A percentile compares a stretch with the other conserved stretches of the same genome.
Evolutionary conservation across 2,329 filamentous ascomycete species (phyloP).

Genomic region (Lizonia empirigonia): DNA sequence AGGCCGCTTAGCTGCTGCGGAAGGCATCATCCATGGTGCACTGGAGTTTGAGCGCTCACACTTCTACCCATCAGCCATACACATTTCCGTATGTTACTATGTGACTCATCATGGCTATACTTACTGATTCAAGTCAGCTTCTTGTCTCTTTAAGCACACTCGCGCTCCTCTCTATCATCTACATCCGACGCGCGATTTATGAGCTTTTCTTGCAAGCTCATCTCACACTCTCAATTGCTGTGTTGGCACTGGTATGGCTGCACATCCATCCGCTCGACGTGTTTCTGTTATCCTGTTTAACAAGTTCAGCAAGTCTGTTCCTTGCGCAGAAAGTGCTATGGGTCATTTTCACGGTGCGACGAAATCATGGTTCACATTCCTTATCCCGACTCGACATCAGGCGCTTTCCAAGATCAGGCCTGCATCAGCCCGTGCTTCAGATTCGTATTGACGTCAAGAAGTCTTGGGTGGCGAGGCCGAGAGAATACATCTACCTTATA

Average conservation of each 20-base stretch:
- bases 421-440: neutral
- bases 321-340: conserved; percentile 7
- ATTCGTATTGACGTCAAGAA: conserved; percentile 3
- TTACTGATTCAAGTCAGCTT: neutral
- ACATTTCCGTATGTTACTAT: neutral
- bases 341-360: neutral
- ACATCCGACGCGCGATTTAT: conserved; percentile 4
- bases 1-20: conserved; percentile 6
- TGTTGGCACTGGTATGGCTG: conserved; percentile 3
- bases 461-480: neutral
- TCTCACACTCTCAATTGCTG: neutral
- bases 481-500: conserved; percentile 9
- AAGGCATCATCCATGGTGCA: conserved; percentile 10
- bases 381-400: neutral
- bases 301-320: neutral
- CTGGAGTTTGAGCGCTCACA: neutral
- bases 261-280: neutral
- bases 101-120: too few species aligned
- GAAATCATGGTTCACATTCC: conserved; percentile 1
- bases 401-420: neutral
- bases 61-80: neutral
- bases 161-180: conserved; percentile 2
- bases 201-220: conserved; percentile 6
- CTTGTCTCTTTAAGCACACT: neutral
- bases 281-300: neutral